A percentile compares a stretch with the other conserved stretches of the same genome.
Conservation (phyloP, 163 green algal genomes). For the Coccomyxa subellipsoidea region DNA sequence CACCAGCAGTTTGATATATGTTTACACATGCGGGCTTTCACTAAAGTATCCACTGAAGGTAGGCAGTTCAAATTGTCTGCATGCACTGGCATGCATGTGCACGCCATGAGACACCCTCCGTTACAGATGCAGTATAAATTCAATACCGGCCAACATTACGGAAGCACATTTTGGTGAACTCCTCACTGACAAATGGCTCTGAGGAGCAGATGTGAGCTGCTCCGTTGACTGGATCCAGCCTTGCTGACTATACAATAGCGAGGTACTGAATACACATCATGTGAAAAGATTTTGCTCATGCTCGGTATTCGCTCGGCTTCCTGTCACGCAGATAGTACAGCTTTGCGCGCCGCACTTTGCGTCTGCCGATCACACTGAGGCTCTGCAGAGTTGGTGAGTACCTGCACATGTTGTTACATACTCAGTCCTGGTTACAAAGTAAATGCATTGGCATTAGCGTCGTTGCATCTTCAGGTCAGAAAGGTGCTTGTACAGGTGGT, state of each 20-base stretch:
- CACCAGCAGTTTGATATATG: too few species aligned
- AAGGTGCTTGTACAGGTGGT: neutral
- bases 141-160: too few species aligned
- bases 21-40: too few species aligned
- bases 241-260: neutral
- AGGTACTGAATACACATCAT: neutral
- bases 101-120: too few species aligned
- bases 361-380: constrained; percentile 40
- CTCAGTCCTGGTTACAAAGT: neutral
- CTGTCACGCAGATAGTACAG: constrained; percentile 56
- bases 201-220: neutral
- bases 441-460: neutral
- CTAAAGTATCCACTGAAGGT: too few species aligned
- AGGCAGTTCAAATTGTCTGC: too few species aligned
- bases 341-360: constrained; percentile 48
- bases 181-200: too few species aligned
- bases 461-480: neutral
- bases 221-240: neutral
- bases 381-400: constrained; percentile 54
- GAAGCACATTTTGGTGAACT: too few species aligned
- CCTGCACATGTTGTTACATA: constrained; percentile 25
- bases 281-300: neutral
- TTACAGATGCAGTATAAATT: too few species aligned
- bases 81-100: too few species aligned
- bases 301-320: constrained; percentile 20